Evolutionary conservation across 2,329 filamentous ascomycete genomes (phyloP), one percentile per base, ranked within the genome.

Genomic region (Hypomyces perniciosus): DNA sequence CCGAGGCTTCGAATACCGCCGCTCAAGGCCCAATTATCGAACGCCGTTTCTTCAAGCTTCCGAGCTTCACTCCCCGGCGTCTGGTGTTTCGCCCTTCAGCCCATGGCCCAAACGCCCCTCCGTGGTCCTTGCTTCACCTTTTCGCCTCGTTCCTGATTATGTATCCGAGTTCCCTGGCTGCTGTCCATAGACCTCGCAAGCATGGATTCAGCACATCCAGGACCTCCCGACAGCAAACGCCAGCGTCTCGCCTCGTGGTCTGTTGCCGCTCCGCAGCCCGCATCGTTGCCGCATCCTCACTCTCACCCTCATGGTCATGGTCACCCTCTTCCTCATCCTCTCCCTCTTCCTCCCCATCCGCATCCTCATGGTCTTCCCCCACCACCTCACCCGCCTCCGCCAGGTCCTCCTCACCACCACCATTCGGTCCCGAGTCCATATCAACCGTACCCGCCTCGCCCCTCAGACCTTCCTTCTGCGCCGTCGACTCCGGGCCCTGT

Each of bases 201-300:
- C 74, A 83, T 83, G 80, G 80, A 83, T 71, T 71, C 71, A 72
- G 76, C 72, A 68, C 75, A 83, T 71, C 71, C 71, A 72, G 76
- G 72, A 68, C 75, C 68, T 69, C 78, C 78, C 63, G 78, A 82
- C 62, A 70, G 67, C 63, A 83, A 83, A 73, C 78, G 80, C 64
- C 76, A 75, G 66, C 79, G 80, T 70, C 71, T 82, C 59, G 57
- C 67, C 45, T 65, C 72, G 65, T 75, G 75, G 74, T 70, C 75
- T 65, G 72, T 67, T 55, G 72, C 73, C 64, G 68, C 70, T 66
- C 68, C 68, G 59, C 72, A 71, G 68, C 68, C 72, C 68, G 67
- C 73, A 61, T 73, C 75, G 57, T 67, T 78, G 54, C 73, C 73
- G 62, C 71, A 71, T 64, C 72, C 71, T 57, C 67, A 69, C 62